Percentiles rank a stretch among this genome's conserved stretches.
Evolutionary conservation across 129 eudicot genomes (phyloP).

Genomic region (Cynara cardunculus): DNA sequence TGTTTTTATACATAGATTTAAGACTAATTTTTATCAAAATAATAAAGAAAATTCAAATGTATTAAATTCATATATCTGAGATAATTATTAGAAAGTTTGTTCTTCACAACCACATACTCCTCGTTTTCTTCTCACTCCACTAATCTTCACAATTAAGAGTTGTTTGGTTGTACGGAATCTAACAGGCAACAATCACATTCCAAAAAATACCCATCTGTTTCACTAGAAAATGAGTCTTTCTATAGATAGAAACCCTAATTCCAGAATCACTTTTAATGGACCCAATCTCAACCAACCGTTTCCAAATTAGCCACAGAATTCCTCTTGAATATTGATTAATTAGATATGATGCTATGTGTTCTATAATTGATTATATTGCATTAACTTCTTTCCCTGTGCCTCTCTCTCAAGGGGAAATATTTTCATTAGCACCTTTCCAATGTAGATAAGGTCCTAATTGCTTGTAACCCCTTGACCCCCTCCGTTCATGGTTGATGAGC

Average conservation of each 20-base stretch:
- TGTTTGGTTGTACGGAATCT: neutral
- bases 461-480: conserved; percentile 29
- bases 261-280: conserved; percentile 1
- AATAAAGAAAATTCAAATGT: neutral
- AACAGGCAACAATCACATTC: neutral
- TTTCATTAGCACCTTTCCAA: conserved; percentile 25
- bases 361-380: neutral
- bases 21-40: neutral
- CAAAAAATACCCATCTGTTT: neutral
- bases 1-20: neutral
- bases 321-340: neutral
- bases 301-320: conserved; percentile 7
- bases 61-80: neutral
- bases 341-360: neutral
- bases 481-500: conserved; percentile 4
- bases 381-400: conserved; percentile 19
- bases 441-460: conserved; percentile 31
- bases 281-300: conserved; percentile 30
- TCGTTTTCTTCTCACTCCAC: neutral
- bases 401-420: conserved; percentile 31
- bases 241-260: conserved; percentile 14
- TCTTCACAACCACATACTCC: neutral
- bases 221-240: neutral
- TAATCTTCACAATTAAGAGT: neutral
- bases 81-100: neutral